These are phyloP conservation scores for Aspergillus coremiiformis DNA, from an alignment of 495 filamentous ascomycete species.

Conservation along the genomic window DNA sequence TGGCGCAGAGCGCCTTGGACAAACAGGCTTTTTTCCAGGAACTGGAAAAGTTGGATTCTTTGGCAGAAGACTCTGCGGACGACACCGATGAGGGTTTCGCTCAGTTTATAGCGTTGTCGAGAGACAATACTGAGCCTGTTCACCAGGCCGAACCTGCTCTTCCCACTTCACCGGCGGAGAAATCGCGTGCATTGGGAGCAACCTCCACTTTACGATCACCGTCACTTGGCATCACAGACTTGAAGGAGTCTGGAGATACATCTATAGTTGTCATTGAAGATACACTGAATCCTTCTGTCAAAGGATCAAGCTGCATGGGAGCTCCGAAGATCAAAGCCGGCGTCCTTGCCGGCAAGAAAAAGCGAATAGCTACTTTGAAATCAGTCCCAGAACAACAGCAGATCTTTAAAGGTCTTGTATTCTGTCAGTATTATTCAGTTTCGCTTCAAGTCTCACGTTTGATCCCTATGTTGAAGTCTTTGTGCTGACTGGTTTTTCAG, in stretches of 20 bases:
- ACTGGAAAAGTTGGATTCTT: constrained; percentile 39
- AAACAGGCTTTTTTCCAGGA: constrained; percentile 40
- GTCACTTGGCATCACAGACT: background rate
- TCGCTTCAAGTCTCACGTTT: background rate
- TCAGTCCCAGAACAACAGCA: constrained; percentile 50
- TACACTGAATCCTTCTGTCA: constrained; percentile 1
- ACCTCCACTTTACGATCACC: background rate
- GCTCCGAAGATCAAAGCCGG: background rate
- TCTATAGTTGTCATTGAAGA: background rate
- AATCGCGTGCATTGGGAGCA: background rate
- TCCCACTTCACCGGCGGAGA: background rate
- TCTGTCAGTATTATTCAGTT: constrained; percentile 40
- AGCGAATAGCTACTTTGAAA: constrained; percentile 23
- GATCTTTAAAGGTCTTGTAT: constrained; percentile 57
- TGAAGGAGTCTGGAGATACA: background rate
- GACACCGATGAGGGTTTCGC: constrained; percentile 11
- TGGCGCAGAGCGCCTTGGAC: constrained; percentile 18
- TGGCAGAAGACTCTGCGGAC: constrained; percentile 25
- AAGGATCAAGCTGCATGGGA: background rate
- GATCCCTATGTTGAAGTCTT: background rate
- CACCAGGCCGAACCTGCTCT: background rate
- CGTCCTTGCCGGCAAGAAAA: constrained; percentile 12
- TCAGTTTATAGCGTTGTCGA: constrained; percentile 3
- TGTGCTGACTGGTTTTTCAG: constrained; percentile 23
- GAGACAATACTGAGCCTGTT: background rate